Evolutionary conservation across 2,329 filamentous ascomycete genomes (phyloP), one percentile per base, ranked within the genome.

Genomic region (Fusarium irregulare): DNA sequence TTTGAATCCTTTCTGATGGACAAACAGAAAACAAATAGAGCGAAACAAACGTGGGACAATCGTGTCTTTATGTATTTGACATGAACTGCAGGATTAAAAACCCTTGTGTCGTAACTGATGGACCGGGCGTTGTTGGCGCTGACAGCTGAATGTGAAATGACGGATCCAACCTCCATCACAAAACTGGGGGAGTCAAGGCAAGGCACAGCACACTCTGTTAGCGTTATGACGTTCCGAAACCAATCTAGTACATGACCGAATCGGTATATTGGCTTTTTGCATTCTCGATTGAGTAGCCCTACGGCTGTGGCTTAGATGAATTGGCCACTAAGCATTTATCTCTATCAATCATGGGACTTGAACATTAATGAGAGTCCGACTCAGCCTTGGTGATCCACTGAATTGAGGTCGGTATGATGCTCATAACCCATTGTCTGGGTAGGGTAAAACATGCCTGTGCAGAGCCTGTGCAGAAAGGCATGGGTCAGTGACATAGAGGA

Each of bases 401-500:
- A 51, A 40, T 25, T 11, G 20, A 40, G 23, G 18, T 37, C 34
- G 4, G 34, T 37, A 37, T 37, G 34, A 37, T 37, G 34, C 34
- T 1, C 16, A 34, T 37, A 37, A n/a, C 34, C 32, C 34, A n/a
- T n/a, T n/a, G 34, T 37, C 34, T 37, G 34, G 10, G 18, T 37
- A 37, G 34, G 18, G 34, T 37, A 37, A 37, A 37, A 37, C 34
- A 37, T 37, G 34, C 34, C 34, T 37, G 34, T 37, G 30, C 30
- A 32, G 30, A 32, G 28, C 28, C 28, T 30, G 28, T 30, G 32
- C 32, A 37, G 32, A 37, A 37, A n/a, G 34, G 46, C n/a, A 21
- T 56, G 46, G 56, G 32, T 50, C 46, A 20, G 61, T 46, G 62
- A 66, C 48, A 66, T 58, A 60, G 34, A 54, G 13, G 62, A 66